Conservation (phyloP, 768 basidiomycete genomes). For the Infundibulicybe gibba region DNA sequence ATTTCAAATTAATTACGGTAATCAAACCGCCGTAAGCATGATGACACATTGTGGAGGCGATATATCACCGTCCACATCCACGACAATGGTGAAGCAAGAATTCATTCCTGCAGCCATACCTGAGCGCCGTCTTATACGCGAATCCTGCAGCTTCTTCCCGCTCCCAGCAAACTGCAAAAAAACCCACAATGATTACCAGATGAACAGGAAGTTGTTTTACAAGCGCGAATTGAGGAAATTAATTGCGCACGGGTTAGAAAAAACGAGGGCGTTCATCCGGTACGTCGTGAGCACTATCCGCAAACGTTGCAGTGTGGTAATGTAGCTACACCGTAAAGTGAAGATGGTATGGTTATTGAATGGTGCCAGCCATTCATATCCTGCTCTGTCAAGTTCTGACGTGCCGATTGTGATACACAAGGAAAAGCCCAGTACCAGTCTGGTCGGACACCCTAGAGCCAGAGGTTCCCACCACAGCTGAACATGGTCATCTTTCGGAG, state of each 20-base stretch:
- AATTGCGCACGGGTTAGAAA: conserved; percentile 15
- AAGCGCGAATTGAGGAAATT: conserved; percentile 15
- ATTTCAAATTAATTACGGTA: not conserved
- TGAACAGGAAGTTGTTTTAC: conserved; percentile 16
- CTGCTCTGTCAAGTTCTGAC: not conserved
- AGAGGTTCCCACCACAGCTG: conserved; percentile 1
- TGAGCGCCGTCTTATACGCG: conserved; percentile 19
- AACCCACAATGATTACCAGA: conserved; percentile 9
- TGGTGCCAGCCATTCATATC: conserved; percentile 15
- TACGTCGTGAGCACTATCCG: conserved; percentile 3
- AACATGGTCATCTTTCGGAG: conserved; percentile 1
- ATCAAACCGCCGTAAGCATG: no score
- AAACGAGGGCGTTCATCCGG: conserved; percentile 17
- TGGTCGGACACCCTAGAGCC: conserved; percentile 26
- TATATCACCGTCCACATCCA: no score
- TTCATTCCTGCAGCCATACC: conserved; percentile 6
- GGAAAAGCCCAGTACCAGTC: conserved; percentile 24
- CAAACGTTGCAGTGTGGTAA: not conserved
- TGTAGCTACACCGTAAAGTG: conserved; percentile 13
- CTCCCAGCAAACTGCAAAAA: conserved; percentile 21
- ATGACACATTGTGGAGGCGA: no score
- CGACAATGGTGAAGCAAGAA: conserved; percentile 3
- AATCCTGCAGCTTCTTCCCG: conserved; percentile 21
- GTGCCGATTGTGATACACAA: not conserved
- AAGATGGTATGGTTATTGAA: conserved; percentile 32